Base-by-base conservation (phyloP, 169 alveolate species). In the Plasmodium adleri region DNA sequence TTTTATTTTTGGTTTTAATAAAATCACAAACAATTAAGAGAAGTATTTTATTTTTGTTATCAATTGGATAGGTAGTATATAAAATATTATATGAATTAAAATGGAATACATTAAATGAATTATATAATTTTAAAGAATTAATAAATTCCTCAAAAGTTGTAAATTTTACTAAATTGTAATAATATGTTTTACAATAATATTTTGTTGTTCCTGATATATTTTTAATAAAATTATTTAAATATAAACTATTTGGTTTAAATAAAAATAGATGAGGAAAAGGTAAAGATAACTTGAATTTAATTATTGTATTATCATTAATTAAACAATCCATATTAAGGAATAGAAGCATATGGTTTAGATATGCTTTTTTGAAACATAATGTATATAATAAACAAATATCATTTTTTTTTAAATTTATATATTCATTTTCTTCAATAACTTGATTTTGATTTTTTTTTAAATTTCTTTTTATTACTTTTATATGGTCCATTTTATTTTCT, bases 51-150 rank as follows among this genome's bases (percentile, higher is more conserved):
- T 28, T 43, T 68, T 68, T 67, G n/a, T 58, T 52, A 83, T 83
- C 50, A 68, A 68, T 10, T 7, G 80, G 85, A 56, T 83, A 83
- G 13, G 80, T 70, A 28, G 72, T 83, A 22, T 68, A 70, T 72
- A 83, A 60, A 12, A 83, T 70, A 43, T 28, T 83, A 45, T 68
- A 83, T 9, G 85, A 45, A 49, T 83, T 75, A 49, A 68, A 83
- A 68, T 83, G 91, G 24, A 83, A 83, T 56, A 68, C 72, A 32
- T 67, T 83, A 83, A 83, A 83, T 24, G 83, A 83, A 52, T 83
- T 83, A 50, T 68, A 39, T 62, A 83, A 72, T 83, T 83, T 83
- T 12, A 83, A 32, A 20, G 83, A 15, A 68, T 67, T 83, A 24
- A 83, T 83, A 58, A 83, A 83, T 56, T 58, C 85, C 22, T 68